These are phyloP conservation scores for Clarireedia homoeocarpa DNA, from an alignment of 2,329 filamentous ascomycete species.

Conservation along the genomic window DNA sequence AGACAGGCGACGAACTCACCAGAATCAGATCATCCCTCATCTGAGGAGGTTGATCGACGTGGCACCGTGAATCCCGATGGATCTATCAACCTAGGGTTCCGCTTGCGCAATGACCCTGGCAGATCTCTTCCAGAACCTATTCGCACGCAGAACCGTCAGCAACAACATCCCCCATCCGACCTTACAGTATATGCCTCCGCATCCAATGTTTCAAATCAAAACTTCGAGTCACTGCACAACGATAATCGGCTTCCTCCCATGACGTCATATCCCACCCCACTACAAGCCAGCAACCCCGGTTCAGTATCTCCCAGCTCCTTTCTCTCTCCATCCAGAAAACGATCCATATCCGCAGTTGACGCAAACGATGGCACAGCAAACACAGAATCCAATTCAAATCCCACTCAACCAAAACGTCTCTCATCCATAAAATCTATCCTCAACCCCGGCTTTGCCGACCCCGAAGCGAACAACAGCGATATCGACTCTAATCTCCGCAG, in stretches of 20 bases:
- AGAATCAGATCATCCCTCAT: conserved; percentile 27
- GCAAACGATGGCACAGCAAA: conserved; percentile 14
- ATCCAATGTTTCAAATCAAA: conserved; percentile 19
- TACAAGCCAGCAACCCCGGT: conserved; percentile 40
- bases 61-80: conserved; percentile 56
- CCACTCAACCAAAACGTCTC: conserved; percentile 48
- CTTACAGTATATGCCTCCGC: conserved; percentile 36
- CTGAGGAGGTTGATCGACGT: conserved; percentile 26
- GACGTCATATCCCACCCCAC: conserved; percentile 30
- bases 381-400: conserved; percentile 15
- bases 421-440: conserved; percentile 72
- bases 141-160: conserved; percentile 19
- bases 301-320: conserved; percentile 55
- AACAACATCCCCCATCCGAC: conserved; percentile 36
- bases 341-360: conserved; percentile 58
- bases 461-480: conserved; percentile 11
- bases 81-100: conserved; percentile 54
- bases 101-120: conserved; percentile 35
- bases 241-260: conserved; percentile 52
- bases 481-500: conserved; percentile 7
- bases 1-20: conserved; percentile 26
- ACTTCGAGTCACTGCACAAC: conserved; percentile 39
- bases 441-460: conserved; percentile 41
- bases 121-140: conserved; percentile 26
- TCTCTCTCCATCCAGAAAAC: conserved; percentile 52